Evolutionary conservation across 257 asterid species (phyloP).

Genomic region (Scutellaria barbata): DNA sequence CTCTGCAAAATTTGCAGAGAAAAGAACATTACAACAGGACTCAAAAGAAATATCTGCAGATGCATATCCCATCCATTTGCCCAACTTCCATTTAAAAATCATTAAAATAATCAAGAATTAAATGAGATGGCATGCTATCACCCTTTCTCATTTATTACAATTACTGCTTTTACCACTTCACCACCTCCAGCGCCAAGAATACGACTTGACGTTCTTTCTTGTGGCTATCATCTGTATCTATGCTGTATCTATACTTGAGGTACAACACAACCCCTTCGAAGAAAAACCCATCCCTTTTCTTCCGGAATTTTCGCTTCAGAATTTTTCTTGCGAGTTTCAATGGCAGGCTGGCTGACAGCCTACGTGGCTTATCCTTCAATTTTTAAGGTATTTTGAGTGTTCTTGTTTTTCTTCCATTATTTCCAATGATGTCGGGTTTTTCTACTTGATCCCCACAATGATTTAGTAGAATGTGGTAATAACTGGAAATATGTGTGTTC

Average conservation of each 20-base stretch:
- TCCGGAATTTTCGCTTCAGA: conserved; percentile 44
- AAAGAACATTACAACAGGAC: conserved; percentile 28
- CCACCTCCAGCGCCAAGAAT: conserved; percentile 40
- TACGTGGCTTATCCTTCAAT: conserved; percentile 42
- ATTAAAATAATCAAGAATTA: conserved; percentile 26
- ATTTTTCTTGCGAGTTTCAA: conserved; percentile 48
- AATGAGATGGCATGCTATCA: conserved; percentile 46
- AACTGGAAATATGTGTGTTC: conserved; percentile 5
- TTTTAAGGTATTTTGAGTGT: conserved; percentile 51
- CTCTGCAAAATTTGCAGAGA: conserved; percentile 37
- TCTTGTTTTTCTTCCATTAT: conserved; percentile 51
- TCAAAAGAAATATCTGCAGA: neutral
- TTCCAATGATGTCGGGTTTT: conserved; percentile 26
- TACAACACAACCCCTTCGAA: neutral
- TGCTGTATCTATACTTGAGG: conserved; percentile 11
- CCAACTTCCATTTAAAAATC: conserved; percentile 1
- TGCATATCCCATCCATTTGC: neutral
- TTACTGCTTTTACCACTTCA: conserved; percentile 42
- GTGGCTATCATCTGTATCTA: conserved; percentile 32
- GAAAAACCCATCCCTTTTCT: conserved; percentile 31
- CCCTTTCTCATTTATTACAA: conserved; percentile 53
- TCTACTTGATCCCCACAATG: conserved; percentile 30
- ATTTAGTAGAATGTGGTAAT: conserved; percentile 12
- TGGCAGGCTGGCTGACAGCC: conserved; percentile 40
- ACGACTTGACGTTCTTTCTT: conserved; percentile 34